These are phyloP conservation scores for Epithele typhae DNA, from an alignment of 768 basidiomycete genomes.

Conservation along the genomic window DNA sequence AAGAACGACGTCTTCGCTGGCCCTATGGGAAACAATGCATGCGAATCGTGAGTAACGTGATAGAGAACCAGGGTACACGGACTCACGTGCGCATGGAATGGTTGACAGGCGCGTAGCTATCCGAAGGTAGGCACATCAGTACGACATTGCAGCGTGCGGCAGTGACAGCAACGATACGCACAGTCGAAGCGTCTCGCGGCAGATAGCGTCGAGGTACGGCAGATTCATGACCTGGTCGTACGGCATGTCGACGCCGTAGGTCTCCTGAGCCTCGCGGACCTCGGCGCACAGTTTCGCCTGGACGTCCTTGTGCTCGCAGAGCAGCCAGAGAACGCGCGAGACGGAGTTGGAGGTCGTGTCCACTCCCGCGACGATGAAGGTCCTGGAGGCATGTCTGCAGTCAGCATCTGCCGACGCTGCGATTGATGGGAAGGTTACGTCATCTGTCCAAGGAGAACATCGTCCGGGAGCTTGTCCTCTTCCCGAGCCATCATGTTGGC, in stretches of 20 bases:
- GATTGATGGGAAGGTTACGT: neutral
- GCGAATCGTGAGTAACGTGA: no score
- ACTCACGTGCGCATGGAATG: no score
- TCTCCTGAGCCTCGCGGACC: constrained; percentile 3
- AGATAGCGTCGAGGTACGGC: constrained; percentile 26
- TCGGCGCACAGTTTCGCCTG: constrained; percentile 22
- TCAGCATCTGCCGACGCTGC: no score
- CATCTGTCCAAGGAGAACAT: constrained; percentile 15
- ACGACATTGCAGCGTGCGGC: no score
- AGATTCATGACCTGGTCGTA: constrained; percentile 1
- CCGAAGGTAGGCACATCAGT: no score
- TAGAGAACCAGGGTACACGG: no score
- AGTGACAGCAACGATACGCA: no score
- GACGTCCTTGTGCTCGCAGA: constrained; percentile 17
- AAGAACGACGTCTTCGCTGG: constrained; percentile 44
- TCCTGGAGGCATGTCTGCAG: neutral
- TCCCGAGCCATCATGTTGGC: constrained; percentile 10
- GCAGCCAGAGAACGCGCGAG: constrained; percentile 17
- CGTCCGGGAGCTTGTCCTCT: constrained; percentile 13
- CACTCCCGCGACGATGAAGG: constrained; percentile 15
- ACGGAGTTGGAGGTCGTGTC: constrained; percentile 26
- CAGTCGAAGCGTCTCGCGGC: constrained; percentile 21
- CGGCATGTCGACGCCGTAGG: no score
- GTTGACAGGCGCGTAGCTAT: no score
- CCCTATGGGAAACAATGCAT: no score